Conservation (phyloP, 345 rosid species). For the Corchorus capsularis region DNA sequence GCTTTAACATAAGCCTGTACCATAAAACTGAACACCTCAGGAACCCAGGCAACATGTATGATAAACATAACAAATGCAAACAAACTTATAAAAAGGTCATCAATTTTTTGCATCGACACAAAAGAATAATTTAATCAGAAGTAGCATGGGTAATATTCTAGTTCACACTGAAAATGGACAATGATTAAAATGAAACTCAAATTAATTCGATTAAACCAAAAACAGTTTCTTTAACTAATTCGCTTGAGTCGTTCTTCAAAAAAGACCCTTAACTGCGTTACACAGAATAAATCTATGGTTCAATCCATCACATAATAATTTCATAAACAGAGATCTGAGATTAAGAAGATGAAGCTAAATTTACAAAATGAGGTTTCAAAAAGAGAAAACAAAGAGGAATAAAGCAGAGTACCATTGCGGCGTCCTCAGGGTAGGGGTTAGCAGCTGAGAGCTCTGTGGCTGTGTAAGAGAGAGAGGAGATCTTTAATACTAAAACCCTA, state of each 20-base stretch:
- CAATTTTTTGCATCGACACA: neutral
- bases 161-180: neutral
- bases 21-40: neutral
- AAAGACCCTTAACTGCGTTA: no score
- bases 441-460: no score
- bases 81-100: neutral
- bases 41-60: neutral
- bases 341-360: no score
- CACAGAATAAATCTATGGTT: no score
- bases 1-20: slow-evolving; percentile 55
- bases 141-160: neutral
- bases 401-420: no score
- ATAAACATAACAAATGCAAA: neutral
- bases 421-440: neutral
- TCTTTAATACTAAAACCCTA: no score
- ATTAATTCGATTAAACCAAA: neutral
- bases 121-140: neutral
- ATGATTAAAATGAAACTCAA: neutral
- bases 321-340: no score
- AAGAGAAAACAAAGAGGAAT: neutral
- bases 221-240: no score
- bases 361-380: no score
- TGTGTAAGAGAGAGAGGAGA: no score
- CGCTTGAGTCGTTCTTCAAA: no score
- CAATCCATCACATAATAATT: no score